Evolutionary conservation across 257 asterid genomes (phyloP).

Genomic region (Solanum gracilifrons): DNA sequence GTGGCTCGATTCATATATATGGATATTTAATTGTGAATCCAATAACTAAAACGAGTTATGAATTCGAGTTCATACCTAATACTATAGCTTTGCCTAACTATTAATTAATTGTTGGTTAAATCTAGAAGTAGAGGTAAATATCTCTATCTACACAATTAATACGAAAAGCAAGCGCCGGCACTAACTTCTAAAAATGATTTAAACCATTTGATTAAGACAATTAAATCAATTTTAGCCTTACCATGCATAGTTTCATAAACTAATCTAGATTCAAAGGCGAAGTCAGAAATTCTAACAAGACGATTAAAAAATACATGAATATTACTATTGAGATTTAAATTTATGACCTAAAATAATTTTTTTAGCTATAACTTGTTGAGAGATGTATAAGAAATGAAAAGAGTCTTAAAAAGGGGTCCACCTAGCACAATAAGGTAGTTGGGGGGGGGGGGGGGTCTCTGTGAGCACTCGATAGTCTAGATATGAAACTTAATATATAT

Average conservation of each 20-base stretch:
- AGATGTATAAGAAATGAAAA: neutral
- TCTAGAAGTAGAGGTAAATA: neutral
- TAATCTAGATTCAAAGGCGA: neutral
- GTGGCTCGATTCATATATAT: too few relatives aligned
- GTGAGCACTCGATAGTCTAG: neutral
- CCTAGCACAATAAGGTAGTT: neutral
- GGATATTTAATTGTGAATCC: too few relatives aligned
- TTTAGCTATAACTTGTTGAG: neutral
- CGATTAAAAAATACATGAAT: neutral
- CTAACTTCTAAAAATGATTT: slow-evolving; percentile 18
- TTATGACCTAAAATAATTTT: neutral
- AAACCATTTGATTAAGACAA: slow-evolving; percentile 4
- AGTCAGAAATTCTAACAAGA: neutral
- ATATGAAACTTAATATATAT: neutral
- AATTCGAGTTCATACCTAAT: neutral
- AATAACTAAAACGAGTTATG: too few relatives aligned
- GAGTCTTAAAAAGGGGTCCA: neutral
- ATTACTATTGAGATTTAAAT: neutral
- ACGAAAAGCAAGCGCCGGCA: slow-evolving; percentile 33
- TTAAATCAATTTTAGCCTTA: slow-evolving; percentile 6
- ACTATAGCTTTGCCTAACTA: neutral
- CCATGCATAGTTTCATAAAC: neutral
- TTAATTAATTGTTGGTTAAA: neutral
- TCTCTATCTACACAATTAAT: slow-evolving; percentile 8
- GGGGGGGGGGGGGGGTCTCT: neutral